phyloP scores from a whole-genome alignment of 192 early-diverging fungal genomes.

The Rhizophagus prolifer region DNA sequence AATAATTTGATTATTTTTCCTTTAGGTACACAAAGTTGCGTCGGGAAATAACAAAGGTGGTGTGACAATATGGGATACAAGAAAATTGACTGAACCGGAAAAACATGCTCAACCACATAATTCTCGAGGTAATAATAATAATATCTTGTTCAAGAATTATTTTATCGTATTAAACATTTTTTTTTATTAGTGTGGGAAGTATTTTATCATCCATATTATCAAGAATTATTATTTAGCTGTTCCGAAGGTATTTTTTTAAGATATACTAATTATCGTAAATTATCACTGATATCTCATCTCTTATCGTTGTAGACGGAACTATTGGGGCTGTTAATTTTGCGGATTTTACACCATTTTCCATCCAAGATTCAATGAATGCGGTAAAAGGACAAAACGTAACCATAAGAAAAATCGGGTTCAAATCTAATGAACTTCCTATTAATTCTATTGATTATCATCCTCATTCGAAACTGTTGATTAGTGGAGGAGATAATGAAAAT shows the following conservation, averaged over 20 bases:
- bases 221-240: conserved; percentile 4
- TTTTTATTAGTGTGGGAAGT: conserved; percentile 16
- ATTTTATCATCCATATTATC: conserved; percentile 19
- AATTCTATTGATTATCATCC: conserved; percentile 29
- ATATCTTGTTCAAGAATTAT: neutral
- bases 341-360: neutral
- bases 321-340: neutral
- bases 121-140: neutral
- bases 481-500: conserved; percentile 21
- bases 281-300: neutral
- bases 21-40: conserved; percentile 19
- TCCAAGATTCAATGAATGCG: neutral
- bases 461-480: neutral
- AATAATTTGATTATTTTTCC: neutral
- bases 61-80: conserved; percentile 32
- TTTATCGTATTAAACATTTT: neutral
- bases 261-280: neutral
- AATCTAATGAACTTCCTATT: neutral
- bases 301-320: conserved; percentile 1
- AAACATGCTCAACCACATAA: conserved; percentile 11
- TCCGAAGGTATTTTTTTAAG: conserved; percentile 19
- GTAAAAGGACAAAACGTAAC: neutral
- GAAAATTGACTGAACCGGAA: conserved; percentile 20
- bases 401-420: neutral
- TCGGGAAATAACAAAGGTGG: conserved; percentile 23